Evolutionary conservation across 257 asterid species (phyloP).

Genomic region (Leonotis leonurus): DNA sequence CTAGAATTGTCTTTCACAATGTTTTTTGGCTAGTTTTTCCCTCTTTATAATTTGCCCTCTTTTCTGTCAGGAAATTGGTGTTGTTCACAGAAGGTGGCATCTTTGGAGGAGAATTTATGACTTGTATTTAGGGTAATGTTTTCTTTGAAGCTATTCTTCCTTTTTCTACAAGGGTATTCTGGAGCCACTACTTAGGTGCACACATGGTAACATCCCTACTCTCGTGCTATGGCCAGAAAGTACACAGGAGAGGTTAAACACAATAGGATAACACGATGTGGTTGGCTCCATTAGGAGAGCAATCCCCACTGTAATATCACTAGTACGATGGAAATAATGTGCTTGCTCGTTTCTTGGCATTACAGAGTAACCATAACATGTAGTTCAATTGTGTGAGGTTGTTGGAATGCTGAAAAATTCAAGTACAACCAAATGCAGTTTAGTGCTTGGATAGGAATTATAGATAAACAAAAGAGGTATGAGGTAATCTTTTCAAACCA

Average conservation of each 20-base stretch:
- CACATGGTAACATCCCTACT: too few species aligned
- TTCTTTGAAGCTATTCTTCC: slow-evolving; percentile 3
- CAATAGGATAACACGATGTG: too few species aligned
- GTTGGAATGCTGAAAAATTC: background rate
- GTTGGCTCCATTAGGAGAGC: too few species aligned
- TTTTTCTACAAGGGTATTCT: too few species aligned
- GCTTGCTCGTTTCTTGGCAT: slow-evolving; percentile 1
- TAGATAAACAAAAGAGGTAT: background rate
- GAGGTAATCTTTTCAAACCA: background rate
- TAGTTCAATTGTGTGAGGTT: background rate
- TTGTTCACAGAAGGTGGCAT: slow-evolving; percentile 99
- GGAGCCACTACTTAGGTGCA: too few species aligned
- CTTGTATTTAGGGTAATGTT: slow-evolving; percentile 81
- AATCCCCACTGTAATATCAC: too few species aligned
- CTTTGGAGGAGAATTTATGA: slow-evolving; percentile 95
- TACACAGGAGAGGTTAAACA: too few species aligned
- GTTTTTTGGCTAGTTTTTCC: too few species aligned
- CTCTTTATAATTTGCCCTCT: background rate
- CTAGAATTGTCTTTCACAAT: too few species aligned
- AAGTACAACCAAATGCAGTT: background rate
- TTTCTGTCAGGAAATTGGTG: slow-evolving; percentile 74
- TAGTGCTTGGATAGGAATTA: background rate
- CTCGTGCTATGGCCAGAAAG: too few species aligned
- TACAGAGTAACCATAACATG: background rate
- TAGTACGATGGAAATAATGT: background rate